phyloP scores from a whole-genome alignment of 1,284 basidiomycete species.

The Apiotrichum akiyoshidainum region DNA sequence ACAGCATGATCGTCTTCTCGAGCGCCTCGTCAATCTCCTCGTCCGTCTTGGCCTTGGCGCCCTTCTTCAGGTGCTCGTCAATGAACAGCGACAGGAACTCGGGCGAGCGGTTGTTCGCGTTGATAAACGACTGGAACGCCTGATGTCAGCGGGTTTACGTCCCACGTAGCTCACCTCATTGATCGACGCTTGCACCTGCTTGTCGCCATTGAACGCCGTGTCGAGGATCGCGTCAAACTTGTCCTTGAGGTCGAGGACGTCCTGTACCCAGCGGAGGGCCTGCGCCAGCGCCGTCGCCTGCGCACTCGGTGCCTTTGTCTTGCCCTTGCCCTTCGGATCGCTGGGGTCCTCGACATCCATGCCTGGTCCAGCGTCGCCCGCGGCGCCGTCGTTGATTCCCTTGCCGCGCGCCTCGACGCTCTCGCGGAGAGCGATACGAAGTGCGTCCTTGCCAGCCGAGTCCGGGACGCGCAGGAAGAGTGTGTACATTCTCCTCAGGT shows the following conservation, averaged over 20 bases:
- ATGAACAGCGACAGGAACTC: conserved; percentile 97
- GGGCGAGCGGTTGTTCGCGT: conserved; percentile 79
- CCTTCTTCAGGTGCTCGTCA: conserved; percentile 94
- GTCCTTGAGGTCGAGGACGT: conserved; percentile 86
- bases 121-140: conserved; percentile 93
- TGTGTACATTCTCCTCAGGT: conserved; percentile 75
- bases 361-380: conserved; percentile 44
- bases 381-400: conserved; percentile 66
- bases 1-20: conserved; percentile 92
- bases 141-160: conserved; percentile 52
- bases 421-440: conserved; percentile 69
- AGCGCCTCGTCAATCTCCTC: conserved; percentile 82
- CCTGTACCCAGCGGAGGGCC: conserved; percentile 92
- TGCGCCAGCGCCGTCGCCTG: conserved; percentile 43
- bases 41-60: conserved; percentile 96
- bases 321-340: conserved; percentile 60
- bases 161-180: conserved; percentile 73
- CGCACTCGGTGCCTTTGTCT: conserved; percentile 52
- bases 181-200: conserved; percentile 74
- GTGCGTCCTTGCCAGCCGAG: conserved; percentile 59
- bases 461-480: conserved; percentile 70
- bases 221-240: conserved; percentile 77
- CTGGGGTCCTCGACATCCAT: conserved; percentile 38
- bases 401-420: conserved; percentile 75
- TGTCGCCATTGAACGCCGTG: conserved; percentile 68